Percentiles rank a stretch among this genome's conserved stretches.
These are phyloP conservation scores for Ambrosia artemisiifolia DNA, from an alignment of 129 eudicot species.

Conservation along the genomic window DNA sequence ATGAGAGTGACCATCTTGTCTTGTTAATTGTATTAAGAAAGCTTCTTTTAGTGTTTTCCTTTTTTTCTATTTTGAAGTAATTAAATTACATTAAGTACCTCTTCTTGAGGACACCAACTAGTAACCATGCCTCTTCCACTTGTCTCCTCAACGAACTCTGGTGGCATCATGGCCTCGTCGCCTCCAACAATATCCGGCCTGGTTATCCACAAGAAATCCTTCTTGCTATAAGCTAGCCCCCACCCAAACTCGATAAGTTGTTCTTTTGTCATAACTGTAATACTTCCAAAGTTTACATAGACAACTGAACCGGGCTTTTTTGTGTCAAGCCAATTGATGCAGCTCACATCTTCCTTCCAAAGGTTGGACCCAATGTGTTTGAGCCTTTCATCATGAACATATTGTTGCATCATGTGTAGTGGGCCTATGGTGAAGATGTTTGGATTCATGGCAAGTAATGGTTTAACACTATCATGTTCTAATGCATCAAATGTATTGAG, in stretches of 20 bases:
- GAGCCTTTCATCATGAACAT: conserved; percentile 25
- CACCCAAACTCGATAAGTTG: conserved; percentile 63
- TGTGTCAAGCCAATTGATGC: conserved; percentile 58
- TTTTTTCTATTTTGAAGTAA: background rate
- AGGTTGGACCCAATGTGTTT: conserved; percentile 28
- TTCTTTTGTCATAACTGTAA: conserved; percentile 42
- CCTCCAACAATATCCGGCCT: conserved; percentile 59
- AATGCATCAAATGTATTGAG: conserved; percentile 62
- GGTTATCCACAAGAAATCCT: conserved; percentile 54
- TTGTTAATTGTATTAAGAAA: background rate
- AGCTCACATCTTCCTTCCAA: conserved; percentile 58
- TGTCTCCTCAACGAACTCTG: conserved; percentile 35
- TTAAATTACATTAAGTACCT: conserved; percentile 18
- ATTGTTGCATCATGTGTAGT: conserved; percentile 32
- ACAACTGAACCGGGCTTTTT: conserved; percentile 48
- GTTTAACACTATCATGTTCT: conserved; percentile 35
- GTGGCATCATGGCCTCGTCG: conserved; percentile 42
- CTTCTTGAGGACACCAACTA: conserved; percentile 63
- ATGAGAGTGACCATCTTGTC: background rate
- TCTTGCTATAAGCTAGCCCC: conserved; percentile 66
- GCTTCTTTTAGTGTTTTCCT: background rate
- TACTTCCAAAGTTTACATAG: conserved; percentile 69
- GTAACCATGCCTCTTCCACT: conserved; percentile 46
- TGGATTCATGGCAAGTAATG: conserved; percentile 26
- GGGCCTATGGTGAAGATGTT: conserved; percentile 46